These are phyloP conservation scores for Nyctanthes arbortristis DNA, from an alignment of 257 asterid genomes.

Conservation along the genomic window DNA sequence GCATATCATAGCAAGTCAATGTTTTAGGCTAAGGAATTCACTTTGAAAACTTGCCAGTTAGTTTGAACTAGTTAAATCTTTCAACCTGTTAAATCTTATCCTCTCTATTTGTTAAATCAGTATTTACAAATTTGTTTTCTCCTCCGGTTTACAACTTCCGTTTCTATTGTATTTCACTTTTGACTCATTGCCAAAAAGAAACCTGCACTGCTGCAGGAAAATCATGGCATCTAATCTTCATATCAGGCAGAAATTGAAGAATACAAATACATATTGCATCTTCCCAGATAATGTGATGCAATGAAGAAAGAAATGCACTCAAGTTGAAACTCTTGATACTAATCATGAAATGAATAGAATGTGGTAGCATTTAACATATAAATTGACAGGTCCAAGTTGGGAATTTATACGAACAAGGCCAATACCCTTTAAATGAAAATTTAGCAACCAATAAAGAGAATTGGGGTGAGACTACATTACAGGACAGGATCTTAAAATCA, in stretches of 20 bases:
- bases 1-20: neutral
- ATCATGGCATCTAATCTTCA: neutral
- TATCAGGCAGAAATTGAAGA: no score
- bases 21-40: neutral
- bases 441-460: neutral
- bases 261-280: neutral
- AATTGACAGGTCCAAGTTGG: neutral
- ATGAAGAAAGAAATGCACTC: neutral
- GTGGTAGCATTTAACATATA: neutral
- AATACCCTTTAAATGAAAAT: neutral
- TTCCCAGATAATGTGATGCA: neutral
- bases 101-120: neutral
- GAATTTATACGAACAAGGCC: no score
- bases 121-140: neutral
- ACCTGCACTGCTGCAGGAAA: neutral
- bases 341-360: neutral
- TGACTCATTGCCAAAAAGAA: neutral
- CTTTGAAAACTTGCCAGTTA: neutral
- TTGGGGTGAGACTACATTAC: neutral
- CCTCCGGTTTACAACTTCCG: neutral
- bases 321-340: neutral
- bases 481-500: neutral
- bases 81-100: no score
- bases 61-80: no score
- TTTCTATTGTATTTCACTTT: neutral